Evolutionary conservation across 1,284 basidiomycete species (phyloP).

Genomic region (Ganoderma multipileum): DNA sequence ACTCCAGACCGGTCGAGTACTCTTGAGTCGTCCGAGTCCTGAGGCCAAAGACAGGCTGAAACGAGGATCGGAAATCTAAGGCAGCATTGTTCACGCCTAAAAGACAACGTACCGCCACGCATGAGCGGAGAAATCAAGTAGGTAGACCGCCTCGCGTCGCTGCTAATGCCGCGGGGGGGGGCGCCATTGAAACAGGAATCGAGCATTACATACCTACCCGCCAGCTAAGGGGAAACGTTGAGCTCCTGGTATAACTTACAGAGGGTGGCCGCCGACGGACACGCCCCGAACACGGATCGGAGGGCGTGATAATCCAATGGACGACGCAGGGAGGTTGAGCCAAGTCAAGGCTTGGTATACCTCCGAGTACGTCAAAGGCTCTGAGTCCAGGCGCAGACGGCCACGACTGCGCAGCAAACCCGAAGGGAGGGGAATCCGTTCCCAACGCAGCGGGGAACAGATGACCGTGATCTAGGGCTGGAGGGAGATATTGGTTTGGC

Average conservation of each 20-base stretch:
- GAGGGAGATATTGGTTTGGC: conserved; percentile 13
- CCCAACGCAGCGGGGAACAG: conserved; percentile 12
- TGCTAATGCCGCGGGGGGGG: too few species aligned
- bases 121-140: too few species aligned
- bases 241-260: neutral
- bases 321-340: neutral
- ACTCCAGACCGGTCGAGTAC: too few species aligned
- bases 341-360: neutral
- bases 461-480: conserved; percentile 16
- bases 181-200: too few species aligned
- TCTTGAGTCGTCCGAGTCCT: too few species aligned
- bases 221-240: too few species aligned
- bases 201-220: too few species aligned
- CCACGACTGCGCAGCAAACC: neutral
- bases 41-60: too few species aligned
- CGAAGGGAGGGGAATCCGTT: conserved; percentile 2
- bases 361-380: neutral
- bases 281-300: neutral
- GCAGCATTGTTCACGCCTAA: too few species aligned
- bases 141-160: too few species aligned
- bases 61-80: too few species aligned
- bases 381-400: neutral
- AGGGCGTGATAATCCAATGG: neutral
- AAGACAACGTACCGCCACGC: too few species aligned
- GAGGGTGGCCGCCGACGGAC: neutral